phyloP scores from a whole-genome alignment of 768 basidiomycete genomes.

The Albatrellus ellisii region DNA sequence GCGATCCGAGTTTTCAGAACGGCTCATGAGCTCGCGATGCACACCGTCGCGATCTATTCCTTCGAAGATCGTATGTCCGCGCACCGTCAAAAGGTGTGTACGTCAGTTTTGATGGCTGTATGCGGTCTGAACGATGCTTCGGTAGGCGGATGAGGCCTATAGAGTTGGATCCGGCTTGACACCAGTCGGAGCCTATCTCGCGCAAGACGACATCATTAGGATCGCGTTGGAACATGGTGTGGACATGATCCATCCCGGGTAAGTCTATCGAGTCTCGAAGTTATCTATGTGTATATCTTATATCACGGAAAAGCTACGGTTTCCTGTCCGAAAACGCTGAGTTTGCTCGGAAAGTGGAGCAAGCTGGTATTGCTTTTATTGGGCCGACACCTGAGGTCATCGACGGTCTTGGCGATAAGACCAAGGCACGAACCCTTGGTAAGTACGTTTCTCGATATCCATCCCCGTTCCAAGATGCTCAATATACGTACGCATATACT shows the following conservation, averaged over 20 bases:
- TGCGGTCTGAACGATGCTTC: not conserved
- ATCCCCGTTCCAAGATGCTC: too few species aligned
- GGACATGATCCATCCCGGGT: slow-evolving; percentile 99
- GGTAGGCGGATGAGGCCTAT: slow-evolving; percentile 94
- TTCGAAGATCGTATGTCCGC: slow-evolving; percentile 93
- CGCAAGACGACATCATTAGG: slow-evolving; percentile 94
- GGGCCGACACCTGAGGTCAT: slow-evolving; percentile 95
- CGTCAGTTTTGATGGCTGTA: not conserved
- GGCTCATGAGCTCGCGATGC: slow-evolving; percentile 97
- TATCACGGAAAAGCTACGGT: slow-evolving; percentile 53
- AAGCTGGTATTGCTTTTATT: slow-evolving; percentile 93
- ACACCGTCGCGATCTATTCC: slow-evolving; percentile 97
- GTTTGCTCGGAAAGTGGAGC: slow-evolving; percentile 97
- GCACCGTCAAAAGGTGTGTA: slow-evolving; percentile 87
- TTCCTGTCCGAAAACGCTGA: slow-evolving; percentile 95
- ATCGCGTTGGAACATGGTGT: slow-evolving; percentile 97
- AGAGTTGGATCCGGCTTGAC: slow-evolving; percentile 94
- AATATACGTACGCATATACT: slow-evolving; percentile 2
- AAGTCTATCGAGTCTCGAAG: slow-evolving; percentile 13
- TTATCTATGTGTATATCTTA: not conserved
- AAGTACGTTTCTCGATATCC: slow-evolving; percentile 13
- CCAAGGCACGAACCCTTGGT: slow-evolving; percentile 89
- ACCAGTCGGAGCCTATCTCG: slow-evolving; percentile 93
- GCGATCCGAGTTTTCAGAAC: slow-evolving; percentile 98
- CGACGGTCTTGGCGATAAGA: slow-evolving; percentile 97